Conservation (phyloP, 768 basidiomycete species). For the Naganishia onofrii region DNA sequence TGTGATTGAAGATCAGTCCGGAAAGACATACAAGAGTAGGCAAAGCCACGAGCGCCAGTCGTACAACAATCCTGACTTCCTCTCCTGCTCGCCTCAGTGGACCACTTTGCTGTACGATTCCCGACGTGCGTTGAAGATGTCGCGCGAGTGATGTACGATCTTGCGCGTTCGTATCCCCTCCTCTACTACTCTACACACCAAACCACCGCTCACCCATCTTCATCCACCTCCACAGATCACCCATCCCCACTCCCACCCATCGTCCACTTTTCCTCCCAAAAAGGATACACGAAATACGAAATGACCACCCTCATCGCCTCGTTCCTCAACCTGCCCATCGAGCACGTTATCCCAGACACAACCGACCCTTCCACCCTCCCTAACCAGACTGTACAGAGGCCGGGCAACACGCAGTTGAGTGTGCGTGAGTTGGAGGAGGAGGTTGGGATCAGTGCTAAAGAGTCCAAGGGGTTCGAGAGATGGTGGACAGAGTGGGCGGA, state of each 20-base stretch:
- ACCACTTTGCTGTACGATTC: constrained; percentile 86
- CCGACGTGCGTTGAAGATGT: constrained; percentile 89
- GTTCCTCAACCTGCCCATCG: constrained; percentile 63
- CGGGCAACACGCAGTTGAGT: constrained; percentile 75
- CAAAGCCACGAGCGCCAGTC: neutral
- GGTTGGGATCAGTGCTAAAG: constrained; percentile 58
- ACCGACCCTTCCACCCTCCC: constrained; percentile 59
- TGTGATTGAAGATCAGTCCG: constrained; percentile 78
- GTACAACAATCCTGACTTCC: neutral
- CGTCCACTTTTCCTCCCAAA: constrained; percentile 78
- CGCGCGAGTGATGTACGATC: constrained; percentile 74
- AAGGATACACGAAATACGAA: constrained; percentile 87
- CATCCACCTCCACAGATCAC: constrained; percentile 46
- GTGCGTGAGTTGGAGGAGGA: constrained; percentile 66
- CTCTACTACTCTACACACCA: neutral
- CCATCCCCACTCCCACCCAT: constrained; percentile 63
- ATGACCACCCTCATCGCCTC: constrained; percentile 68
- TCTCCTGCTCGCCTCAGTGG: constrained; percentile 57
- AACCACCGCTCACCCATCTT: constrained; percentile 1
- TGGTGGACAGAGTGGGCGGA: constrained; percentile 66
- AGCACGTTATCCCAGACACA: constrained; percentile 69
- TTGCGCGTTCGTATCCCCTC: constrained; percentile 61
- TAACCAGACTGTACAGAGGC: constrained; percentile 61
- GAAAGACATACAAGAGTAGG: constrained; percentile 72
- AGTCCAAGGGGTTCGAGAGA: constrained; percentile 67